These are phyloP conservation scores for Acer campestre DNA, from an alignment of 345 rosid genomes.

Conservation along the genomic window DNA sequence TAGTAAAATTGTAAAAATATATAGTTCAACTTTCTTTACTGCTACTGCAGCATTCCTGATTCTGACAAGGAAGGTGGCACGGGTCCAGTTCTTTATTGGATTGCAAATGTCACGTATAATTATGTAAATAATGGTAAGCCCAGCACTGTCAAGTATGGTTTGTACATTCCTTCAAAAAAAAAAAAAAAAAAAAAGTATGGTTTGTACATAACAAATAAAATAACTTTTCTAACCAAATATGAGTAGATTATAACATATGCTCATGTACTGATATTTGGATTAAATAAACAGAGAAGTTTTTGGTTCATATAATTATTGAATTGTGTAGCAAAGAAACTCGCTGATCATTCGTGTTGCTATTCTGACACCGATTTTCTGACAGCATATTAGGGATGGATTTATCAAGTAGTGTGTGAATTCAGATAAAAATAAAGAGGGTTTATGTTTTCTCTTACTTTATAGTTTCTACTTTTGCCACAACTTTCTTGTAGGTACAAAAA, in stretches of 20 bases:
- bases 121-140: no score
- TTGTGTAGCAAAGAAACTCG: slow-evolving; percentile 6
- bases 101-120: no score
- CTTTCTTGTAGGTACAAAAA: not conserved
- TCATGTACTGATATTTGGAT: not conserved
- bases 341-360: slow-evolving; percentile 5
- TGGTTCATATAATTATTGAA: slow-evolving; percentile 3
- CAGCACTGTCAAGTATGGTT: no score
- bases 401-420: not conserved
- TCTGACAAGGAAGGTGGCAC: no score
- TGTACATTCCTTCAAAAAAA: no score
- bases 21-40: no score
- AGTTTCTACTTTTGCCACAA: not conserved
- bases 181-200: no score
- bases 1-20: no score
- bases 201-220: not conserved
- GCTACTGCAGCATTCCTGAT: no score
- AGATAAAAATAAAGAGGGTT: no score
- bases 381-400: not conserved
- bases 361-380: slow-evolving; percentile 17
- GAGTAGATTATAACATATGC: not conserved
- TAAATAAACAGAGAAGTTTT: not conserved
- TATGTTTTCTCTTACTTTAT: no score
- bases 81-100: no score
- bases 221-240: not conserved